phyloP scores from a whole-genome alignment of 1,284 basidiomycete species.

The Athelia sp. region DNA sequence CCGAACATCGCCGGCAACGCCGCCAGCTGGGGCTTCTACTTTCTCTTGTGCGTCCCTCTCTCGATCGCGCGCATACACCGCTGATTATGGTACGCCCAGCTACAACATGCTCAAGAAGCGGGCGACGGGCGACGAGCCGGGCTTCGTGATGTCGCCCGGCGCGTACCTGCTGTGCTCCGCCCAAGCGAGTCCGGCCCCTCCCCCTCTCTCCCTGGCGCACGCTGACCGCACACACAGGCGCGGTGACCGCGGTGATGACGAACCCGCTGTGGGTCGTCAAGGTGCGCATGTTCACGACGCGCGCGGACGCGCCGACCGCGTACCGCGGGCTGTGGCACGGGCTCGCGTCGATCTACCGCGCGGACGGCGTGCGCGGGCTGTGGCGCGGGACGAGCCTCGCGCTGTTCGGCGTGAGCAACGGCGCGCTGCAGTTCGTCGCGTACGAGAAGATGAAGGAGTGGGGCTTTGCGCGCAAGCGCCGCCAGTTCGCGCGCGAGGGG shows the following conservation, averaged over 20 bases:
- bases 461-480: slow-evolving; percentile 75
- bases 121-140: slow-evolving; percentile 54
- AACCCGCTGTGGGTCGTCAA: slow-evolving; percentile 99
- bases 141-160: slow-evolving; percentile 62
- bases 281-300: slow-evolving; percentile 94
- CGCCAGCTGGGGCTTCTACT: slow-evolving; percentile 97
- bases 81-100: slow-evolving; percentile 34
- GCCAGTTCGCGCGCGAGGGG: slow-evolving; percentile 53
- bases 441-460: slow-evolving; percentile 96
- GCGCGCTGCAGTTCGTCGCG: slow-evolving; percentile 93
- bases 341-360: slow-evolving; percentile 58
- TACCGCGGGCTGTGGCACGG: slow-evolving; percentile 84
- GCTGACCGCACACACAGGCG: slow-evolving; percentile 46
- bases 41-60: slow-evolving; percentile 89
- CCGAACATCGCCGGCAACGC: slow-evolving; percentile 96
- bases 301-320: slow-evolving; percentile 54
- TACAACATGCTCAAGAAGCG: slow-evolving; percentile 93
- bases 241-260: slow-evolving; percentile 89
- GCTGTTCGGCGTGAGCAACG: slow-evolving; percentile 91
- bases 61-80: no score
- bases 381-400: slow-evolving; percentile 89
- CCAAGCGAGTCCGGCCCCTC: slow-evolving; percentile 79
- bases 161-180: slow-evolving; percentile 90
- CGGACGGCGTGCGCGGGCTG: slow-evolving; percentile 79
- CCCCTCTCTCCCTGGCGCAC: slow-evolving; percentile 10